These are phyloP conservation scores for Thalia dealbata DNA, from an alignment of 176 grass and related monocot species.

Conservation along the genomic window DNA sequence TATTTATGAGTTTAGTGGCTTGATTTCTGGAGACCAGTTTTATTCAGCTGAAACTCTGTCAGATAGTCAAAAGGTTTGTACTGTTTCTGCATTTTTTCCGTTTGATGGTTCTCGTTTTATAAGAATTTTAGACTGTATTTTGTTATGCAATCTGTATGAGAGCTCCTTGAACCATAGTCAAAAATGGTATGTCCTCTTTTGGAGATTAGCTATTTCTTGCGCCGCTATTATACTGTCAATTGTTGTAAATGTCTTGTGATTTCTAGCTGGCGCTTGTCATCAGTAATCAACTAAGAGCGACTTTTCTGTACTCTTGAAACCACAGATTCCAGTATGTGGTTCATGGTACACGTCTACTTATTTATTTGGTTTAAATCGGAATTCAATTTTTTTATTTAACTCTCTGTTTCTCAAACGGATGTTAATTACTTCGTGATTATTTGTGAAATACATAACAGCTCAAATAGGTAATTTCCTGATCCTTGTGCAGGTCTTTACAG, in stretches of 20 bases:
- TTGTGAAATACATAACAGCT: background rate
- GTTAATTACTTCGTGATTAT: background rate
- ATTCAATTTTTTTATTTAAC: too few species aligned
- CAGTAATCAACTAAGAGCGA: too few species aligned
- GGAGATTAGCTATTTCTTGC: background rate
- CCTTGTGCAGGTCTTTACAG: conserved; percentile 45
- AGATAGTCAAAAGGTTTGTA: conserved; percentile 58
- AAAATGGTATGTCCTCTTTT: background rate
- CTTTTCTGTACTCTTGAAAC: too few species aligned
- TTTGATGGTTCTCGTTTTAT: background rate
- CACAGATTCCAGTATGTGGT: too few species aligned
- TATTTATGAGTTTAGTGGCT: conserved; percentile 61
- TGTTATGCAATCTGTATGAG: background rate
- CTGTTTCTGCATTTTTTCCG: background rate
- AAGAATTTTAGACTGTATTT: background rate
- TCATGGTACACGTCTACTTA: too few species aligned
- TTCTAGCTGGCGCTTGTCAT: background rate
- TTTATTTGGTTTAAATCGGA: too few species aligned
- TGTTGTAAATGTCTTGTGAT: background rate
- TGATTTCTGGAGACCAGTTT: conserved; percentile 56
- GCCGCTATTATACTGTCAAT: background rate
- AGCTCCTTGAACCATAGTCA: background rate
- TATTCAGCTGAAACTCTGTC: conserved; percentile 57
- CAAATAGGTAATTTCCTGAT: background rate
- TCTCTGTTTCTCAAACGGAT: background rate